Conservation (phyloP, 371 early-diverging fungal species). For the Mucor velutinosus region DNA sequence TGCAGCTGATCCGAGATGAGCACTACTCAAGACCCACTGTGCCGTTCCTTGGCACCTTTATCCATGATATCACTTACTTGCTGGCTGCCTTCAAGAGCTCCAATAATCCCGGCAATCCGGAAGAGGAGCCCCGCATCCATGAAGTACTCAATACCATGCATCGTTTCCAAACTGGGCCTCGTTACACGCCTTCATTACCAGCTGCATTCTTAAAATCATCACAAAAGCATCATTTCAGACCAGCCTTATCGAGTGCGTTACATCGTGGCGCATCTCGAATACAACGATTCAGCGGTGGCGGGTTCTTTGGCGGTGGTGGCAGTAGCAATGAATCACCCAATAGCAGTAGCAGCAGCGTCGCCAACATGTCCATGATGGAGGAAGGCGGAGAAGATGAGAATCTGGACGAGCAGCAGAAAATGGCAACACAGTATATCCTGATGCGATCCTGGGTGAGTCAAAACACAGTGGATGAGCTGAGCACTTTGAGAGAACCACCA, state of each 20-base stretch:
- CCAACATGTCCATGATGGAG: conserved; percentile 1
- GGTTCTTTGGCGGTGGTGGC: conserved; percentile 32
- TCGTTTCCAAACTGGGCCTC: conserved; percentile 65
- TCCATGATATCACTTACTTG: conserved; percentile 81
- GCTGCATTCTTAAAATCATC: conserved; percentile 54
- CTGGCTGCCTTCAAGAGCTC: conserved; percentile 62
- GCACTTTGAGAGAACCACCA: conserved; percentile 67
- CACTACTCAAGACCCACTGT: conserved; percentile 62
- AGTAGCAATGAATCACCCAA: conserved; percentile 8
- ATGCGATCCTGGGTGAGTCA: conserved; percentile 66
- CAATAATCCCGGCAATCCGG: conserved; percentile 24
- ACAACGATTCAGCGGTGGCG: conserved; percentile 47
- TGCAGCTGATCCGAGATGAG: conserved; percentile 43
- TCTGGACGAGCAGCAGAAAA: conserved; percentile 45
- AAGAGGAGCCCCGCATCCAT: conserved; percentile 57
- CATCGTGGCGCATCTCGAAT: conserved; percentile 57
- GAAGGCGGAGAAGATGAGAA: conserved; percentile 45
- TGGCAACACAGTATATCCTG: conserved; percentile 72
- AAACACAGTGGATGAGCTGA: conserved; percentile 78
- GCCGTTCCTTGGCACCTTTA: conserved; percentile 79
- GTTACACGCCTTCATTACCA: conserved; percentile 59
- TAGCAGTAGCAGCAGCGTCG: background rate
- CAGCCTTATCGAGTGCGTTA: conserved; percentile 55
- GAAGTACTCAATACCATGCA: conserved; percentile 56
- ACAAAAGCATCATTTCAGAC: conserved; percentile 60